Percentiles rank a stretch among this genome's conserved stretches.
Conservation (phyloP, 805 yeast genomes). For the Vanderwaltozyma tropicalis region DNA sequence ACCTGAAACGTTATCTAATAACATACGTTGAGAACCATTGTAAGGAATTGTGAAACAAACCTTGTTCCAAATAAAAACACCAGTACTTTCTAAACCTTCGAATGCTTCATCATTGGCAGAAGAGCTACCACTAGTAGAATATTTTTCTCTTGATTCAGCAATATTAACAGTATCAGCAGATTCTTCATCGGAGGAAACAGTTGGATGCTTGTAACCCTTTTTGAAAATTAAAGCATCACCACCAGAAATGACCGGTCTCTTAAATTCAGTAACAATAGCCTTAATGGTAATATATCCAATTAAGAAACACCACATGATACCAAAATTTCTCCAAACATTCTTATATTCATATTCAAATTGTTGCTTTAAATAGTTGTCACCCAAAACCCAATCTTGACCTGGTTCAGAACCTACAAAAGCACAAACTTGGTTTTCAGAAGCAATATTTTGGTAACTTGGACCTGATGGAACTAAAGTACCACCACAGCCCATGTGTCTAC, state of each 20-base stretch:
- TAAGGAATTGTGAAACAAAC: constrained; percentile 28
- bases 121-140: constrained; percentile 5
- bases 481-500: constrained; percentile 25
- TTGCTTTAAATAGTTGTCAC: constrained; percentile 43
- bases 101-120: constrained; percentile 10
- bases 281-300: constrained; percentile 14
- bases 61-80: constrained; percentile 27
- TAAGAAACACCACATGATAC: constrained; percentile 44
- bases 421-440: constrained; percentile 38
- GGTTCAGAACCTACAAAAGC: constrained; percentile 48
- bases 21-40: constrained; percentile 37
- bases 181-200: constrained; percentile 11
- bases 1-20: constrained; percentile 38
- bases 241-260: constrained; percentile 21
- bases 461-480: constrained; percentile 44
- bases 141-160: constrained; percentile 10
- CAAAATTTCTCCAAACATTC: constrained; percentile 77
- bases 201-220: constrained; percentile 33
- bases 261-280: constrained; percentile 16
- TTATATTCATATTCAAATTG: constrained; percentile 42
- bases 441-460: constrained; percentile 34
- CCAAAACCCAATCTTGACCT: constrained; percentile 45
- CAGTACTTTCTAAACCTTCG: constrained; percentile 22
- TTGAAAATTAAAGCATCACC: constrained; percentile 39
- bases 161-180: constrained; percentile 7